These are phyloP conservation scores for Kodamaea fukazawae DNA, from an alignment of 805 yeast genomes.

Conservation along the genomic window DNA sequence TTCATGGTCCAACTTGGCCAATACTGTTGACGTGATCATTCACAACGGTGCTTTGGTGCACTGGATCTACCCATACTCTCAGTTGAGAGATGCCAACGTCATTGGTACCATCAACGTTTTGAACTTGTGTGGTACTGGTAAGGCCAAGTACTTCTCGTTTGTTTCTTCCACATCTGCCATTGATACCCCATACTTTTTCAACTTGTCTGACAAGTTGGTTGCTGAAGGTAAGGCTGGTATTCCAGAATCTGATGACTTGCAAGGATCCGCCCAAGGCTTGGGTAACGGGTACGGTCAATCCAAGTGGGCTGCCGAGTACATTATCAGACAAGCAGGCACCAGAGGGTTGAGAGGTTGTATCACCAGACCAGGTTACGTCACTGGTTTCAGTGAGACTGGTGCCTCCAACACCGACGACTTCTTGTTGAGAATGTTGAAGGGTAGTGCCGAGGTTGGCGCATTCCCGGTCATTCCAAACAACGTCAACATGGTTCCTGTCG, in stretches of 20 bases:
- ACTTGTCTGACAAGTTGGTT: slow-evolving; percentile 67
- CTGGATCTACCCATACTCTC: slow-evolving; percentile 95
- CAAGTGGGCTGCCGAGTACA: slow-evolving; percentile 95
- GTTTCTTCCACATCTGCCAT: slow-evolving; percentile 94
- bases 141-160: slow-evolving; percentile 81
- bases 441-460: slow-evolving; percentile 82
- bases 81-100: slow-evolving; percentile 90
- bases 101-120: slow-evolving; percentile 81
- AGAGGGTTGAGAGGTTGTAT: slow-evolving; percentile 86
- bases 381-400: slow-evolving; percentile 82
- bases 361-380: slow-evolving; percentile 93
- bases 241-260: slow-evolving; percentile 76
- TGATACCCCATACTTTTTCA: slow-evolving; percentile 78
- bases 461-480: slow-evolving; percentile 84
- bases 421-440: slow-evolving; percentile 90
- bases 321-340: slow-evolving; percentile 83
- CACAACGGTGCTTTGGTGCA: slow-evolving; percentile 98
- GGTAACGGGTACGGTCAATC: slow-evolving; percentile 96
- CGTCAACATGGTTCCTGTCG: slow-evolving; percentile 97
- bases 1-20: slow-evolving; percentile 57
- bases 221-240: slow-evolving; percentile 69
- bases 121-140: slow-evolving; percentile 73
- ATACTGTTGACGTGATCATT: slow-evolving; percentile 72
- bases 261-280: slow-evolving; percentile 78
- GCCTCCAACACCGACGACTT: slow-evolving; percentile 96